Evolutionary conservation across 306 rosid genomes (phyloP).

Genomic region (Dalbergia cochinchinensis): DNA sequence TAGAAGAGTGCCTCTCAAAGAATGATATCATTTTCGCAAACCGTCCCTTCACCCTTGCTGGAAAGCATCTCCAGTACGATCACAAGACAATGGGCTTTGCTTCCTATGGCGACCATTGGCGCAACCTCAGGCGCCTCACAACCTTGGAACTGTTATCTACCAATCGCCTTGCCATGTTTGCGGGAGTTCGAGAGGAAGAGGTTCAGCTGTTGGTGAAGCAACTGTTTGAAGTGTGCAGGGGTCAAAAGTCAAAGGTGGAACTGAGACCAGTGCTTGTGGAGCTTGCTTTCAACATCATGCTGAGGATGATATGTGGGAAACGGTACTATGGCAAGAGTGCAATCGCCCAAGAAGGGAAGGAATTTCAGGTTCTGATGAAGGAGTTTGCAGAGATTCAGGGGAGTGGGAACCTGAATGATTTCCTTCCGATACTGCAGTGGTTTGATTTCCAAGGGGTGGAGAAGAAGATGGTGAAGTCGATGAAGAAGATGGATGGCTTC

Average conservation of each 20-base stretch:
- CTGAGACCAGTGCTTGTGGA: neutral
- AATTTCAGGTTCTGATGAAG: conserved; percentile 30
- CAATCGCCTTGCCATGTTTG: conserved; percentile 10
- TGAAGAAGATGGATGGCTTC: conserved; percentile 42
- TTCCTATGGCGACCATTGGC: conserved; percentile 57
- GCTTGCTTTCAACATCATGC: conserved; percentile 46
- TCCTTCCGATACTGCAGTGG: conserved; percentile 48
- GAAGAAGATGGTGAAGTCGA: conserved; percentile 47
- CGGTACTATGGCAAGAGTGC: conserved; percentile 43
- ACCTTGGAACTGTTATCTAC: conserved; percentile 40
- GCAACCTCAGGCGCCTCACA: conserved; percentile 45
- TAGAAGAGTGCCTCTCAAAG: conserved; percentile 41
- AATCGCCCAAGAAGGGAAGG: conserved; percentile 24
- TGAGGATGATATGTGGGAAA: conserved; percentile 51
- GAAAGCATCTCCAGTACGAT: conserved; percentile 45
- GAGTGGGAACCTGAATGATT: conserved; percentile 44
- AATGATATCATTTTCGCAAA: conserved; percentile 55
- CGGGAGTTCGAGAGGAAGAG: conserved; percentile 40
- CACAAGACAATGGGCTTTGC: conserved; percentile 5
- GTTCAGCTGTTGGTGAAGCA: conserved; percentile 21
- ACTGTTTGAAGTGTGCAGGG: conserved; percentile 1
- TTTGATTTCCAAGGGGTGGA: conserved; percentile 41
- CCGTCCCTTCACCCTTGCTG: conserved; percentile 52
- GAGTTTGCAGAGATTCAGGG: neutral
- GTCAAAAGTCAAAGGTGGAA: conserved; percentile 8